These are phyloP conservation scores for Drechslerella dactyloides DNA, from an alignment of 2,329 filamentous ascomycete species.

Conservation along the genomic window DNA sequence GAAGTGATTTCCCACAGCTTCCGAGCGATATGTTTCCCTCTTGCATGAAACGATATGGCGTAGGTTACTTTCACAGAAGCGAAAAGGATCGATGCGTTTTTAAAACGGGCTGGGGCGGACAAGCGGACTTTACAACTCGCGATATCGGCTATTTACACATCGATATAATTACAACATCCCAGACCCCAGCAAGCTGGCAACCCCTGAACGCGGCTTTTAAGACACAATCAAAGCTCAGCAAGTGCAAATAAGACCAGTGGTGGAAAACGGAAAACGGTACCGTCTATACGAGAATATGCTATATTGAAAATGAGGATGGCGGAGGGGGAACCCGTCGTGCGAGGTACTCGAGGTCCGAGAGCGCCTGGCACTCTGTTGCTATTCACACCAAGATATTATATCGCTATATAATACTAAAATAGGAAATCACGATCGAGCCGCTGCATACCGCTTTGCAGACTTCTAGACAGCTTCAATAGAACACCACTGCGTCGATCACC, in stretches of 20 bases:
- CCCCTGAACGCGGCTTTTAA: constrained; percentile 12
- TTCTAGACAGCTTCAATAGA: no score
- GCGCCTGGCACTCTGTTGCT: not conserved
- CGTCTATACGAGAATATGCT: constrained; percentile 47
- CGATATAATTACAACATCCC: constrained; percentile 41
- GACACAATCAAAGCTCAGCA: constrained; percentile 14
- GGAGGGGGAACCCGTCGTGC: constrained; percentile 36
- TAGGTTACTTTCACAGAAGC: constrained; percentile 13
- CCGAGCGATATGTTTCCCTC: no score
- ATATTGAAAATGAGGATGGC: constrained; percentile 14
- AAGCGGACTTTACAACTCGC: constrained; percentile 20
- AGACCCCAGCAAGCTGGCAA: constrained; percentile 24
- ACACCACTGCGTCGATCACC: no score
- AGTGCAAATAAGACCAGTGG: constrained; percentile 25
- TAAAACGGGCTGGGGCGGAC: constrained; percentile 40
- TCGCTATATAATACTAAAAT: no score
- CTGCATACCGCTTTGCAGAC: no score
- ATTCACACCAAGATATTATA: not conserved
- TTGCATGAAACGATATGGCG: constrained; percentile 19
- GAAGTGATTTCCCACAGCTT: not conserved
- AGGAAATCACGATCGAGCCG: no score
- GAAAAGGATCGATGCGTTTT: constrained; percentile 30
- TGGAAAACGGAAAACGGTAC: constrained; percentile 43
- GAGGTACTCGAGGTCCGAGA: not conserved
- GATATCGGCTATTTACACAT: constrained; percentile 46